Evolutionary conservation across 306 rosid species (phyloP).

Genomic region (Senna tora): DNA sequence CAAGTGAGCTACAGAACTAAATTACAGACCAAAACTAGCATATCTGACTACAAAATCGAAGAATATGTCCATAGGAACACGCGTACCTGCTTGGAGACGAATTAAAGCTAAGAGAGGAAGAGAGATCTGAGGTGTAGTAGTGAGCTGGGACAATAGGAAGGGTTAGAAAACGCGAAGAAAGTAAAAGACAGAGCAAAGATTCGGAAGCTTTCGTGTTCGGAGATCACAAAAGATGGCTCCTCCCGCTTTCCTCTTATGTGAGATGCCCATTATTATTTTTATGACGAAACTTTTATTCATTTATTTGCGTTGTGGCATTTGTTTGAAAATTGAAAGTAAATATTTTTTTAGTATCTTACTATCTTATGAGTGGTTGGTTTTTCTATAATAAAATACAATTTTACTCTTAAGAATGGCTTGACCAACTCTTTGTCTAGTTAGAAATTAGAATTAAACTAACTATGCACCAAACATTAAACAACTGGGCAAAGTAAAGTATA

Average conservation of each 20-base stretch:
- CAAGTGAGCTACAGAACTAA: constrained; percentile 26
- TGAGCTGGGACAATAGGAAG: constrained; percentile 6
- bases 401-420: background rate
- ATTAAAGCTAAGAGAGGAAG: constrained; percentile 34
- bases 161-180: constrained; percentile 33
- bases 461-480: background rate
- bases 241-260: constrained; percentile 29
- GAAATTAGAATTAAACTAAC: background rate
- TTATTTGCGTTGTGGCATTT: background rate
- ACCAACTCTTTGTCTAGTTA: constrained; percentile 22
- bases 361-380: background rate
- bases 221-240: constrained; percentile 53
- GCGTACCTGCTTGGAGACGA: constrained; percentile 53
- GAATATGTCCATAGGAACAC: constrained; percentile 11
- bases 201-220: constrained; percentile 45
- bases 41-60: constrained; percentile 13
- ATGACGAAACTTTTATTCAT: background rate
- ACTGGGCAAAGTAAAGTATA: background rate
- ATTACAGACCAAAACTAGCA: constrained; percentile 27
- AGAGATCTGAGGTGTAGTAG: constrained; percentile 44
- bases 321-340: background rate
- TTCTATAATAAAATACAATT: background rate
- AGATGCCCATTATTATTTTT: constrained; percentile 36
- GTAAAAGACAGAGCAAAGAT: constrained; percentile 45
- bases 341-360: no score